Conservation (phyloP, 2,329 filamentous ascomycete genomes). For the Elsinoe arachidis region DNA sequence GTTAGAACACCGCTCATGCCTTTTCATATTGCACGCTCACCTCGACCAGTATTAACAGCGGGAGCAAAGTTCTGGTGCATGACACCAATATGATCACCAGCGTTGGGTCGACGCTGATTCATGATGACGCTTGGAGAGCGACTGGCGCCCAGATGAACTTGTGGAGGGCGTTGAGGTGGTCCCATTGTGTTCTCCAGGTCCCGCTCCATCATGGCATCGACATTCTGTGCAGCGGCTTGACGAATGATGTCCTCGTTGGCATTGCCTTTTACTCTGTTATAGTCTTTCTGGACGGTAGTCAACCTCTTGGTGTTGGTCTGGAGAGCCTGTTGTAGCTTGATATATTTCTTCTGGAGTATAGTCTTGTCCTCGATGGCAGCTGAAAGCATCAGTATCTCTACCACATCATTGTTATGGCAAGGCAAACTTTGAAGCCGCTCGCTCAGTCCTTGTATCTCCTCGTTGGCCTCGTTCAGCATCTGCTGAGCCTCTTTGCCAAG, state of each 20-base stretch:
- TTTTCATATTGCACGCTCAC: neutral
- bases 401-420: neutral
- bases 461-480: constrained; percentile 64
- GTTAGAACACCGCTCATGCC: neutral
- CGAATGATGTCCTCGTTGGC: constrained; percentile 35
- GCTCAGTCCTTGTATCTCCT: constrained; percentile 59
- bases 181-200: neutral
- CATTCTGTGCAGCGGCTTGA: constrained; percentile 46
- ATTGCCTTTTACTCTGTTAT: constrained; percentile 18
- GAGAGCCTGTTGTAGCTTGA: constrained; percentile 58
- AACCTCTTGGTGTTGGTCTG: constrained; percentile 64
- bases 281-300: constrained; percentile 52
- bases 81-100: neutral
- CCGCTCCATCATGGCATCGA: constrained; percentile 36
- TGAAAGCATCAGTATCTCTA: constrained; percentile 22
- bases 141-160: neutral
- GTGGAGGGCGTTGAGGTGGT: constrained; percentile 3
- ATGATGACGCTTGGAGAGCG: constrained; percentile 7
- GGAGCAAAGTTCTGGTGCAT: neutral
- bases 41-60: neutral
- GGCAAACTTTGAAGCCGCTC: constrained; percentile 53
- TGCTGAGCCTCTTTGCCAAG: constrained; percentile 63
- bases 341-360: constrained; percentile 58
- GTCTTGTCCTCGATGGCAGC: constrained; percentile 55
- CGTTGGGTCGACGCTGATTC: neutral